Evolutionary conservation across 306 rosid species (phyloP).

Genomic region (Vachellia collinsii): DNA sequence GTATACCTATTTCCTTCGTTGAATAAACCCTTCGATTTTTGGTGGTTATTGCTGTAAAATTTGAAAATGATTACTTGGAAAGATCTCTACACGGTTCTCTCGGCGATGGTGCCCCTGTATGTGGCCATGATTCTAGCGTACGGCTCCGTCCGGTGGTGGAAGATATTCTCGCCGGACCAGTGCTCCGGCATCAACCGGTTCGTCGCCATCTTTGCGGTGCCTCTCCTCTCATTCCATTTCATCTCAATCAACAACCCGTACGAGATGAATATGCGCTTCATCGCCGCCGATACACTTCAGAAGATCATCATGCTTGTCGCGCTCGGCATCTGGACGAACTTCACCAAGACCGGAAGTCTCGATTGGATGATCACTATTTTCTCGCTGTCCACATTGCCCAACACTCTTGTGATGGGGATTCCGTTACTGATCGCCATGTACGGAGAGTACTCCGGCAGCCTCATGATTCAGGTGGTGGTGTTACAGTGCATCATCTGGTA

Average conservation of each 20-base stretch:
- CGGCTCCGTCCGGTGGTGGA: conserved; percentile 99
- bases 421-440: conserved; percentile 91
- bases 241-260: conserved; percentile 80
- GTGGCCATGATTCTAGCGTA: conserved; percentile 98
- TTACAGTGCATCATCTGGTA: conserved; percentile 98
- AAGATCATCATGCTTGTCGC: conserved; percentile 82
- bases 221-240: conserved; percentile 92
- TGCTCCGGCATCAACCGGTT: conserved; percentile 98
- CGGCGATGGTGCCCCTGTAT: conserved; percentile 89
- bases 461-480: conserved; percentile 96
- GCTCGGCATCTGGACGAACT: conserved; percentile 70
- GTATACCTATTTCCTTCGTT: background rate
- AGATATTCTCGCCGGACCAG: conserved; percentile 97
- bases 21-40: background rate
- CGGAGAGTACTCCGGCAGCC: conserved; percentile 59
- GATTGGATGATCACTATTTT: conserved; percentile 98
- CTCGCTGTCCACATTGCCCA: conserved; percentile 90
- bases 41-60: background rate
- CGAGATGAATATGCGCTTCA: conserved; percentile 86
- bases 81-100: conserved; percentile 79
- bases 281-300: conserved; percentile 96
- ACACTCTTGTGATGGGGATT: conserved; percentile 93
- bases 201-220: conserved; percentile 94
- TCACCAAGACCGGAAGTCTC: conserved; percentile 78
- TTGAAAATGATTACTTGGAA: conserved; percentile 67